Evolutionary conservation across 306 rosid species (phyloP).

Genomic region (Geum urbanum): DNA sequence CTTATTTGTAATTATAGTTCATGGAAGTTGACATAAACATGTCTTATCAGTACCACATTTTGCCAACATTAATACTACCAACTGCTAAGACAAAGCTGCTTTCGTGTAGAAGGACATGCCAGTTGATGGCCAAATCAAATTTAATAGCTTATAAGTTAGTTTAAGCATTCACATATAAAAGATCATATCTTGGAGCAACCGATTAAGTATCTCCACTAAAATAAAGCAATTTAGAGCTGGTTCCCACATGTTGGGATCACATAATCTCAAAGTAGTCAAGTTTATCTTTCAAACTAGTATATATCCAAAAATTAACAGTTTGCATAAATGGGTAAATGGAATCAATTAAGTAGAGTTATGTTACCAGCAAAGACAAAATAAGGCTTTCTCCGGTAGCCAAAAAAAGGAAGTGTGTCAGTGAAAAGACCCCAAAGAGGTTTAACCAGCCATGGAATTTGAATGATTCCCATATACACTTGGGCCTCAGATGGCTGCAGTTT

Average conservation of each 20-base stretch:
- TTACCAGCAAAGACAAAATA: conserved; percentile 35
- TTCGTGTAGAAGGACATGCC: background rate
- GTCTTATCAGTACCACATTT: background rate
- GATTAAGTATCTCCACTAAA: background rate
- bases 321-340: background rate
- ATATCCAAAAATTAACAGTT: too few relatives aligned
- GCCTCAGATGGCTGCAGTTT: conserved; percentile 32
- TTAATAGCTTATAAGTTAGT: background rate
- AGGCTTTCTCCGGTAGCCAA: conserved; percentile 30
- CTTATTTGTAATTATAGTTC: background rate
- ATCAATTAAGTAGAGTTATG: background rate
- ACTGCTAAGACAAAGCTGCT: background rate
- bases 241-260: background rate
- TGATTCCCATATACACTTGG: conserved; percentile 25
- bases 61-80: background rate
- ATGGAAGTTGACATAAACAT: background rate
- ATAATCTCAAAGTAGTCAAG: background rate
- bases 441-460: conserved; percentile 29
- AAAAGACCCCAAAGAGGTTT: conserved; percentile 35
- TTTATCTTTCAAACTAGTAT: background rate
- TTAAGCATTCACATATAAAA: background rate
- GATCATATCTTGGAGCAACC: background rate
- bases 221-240: background rate
- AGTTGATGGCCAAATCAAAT: background rate
- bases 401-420: conserved; percentile 29